Percentiles rank a stretch among this genome's conserved stretches.
phyloP scores from a whole-genome alignment of 2,329 filamentous ascomycete species.

The Xylaria sp. region DNA sequence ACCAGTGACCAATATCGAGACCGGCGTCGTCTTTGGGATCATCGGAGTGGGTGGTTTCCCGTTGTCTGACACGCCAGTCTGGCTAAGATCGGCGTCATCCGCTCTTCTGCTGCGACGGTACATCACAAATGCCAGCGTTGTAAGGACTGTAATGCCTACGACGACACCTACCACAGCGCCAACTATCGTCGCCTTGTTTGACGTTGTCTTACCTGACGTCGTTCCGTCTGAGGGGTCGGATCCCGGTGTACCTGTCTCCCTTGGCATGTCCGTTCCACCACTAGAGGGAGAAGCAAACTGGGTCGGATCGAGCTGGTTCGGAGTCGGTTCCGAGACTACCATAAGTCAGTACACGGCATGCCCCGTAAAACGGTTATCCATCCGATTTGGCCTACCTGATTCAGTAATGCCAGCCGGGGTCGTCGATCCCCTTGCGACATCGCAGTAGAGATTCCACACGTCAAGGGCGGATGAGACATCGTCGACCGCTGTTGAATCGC shows the following conservation, averaged over 20 bases:
- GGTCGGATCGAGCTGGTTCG: neutral
- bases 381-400: slow-evolving; percentile 23
- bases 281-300: neutral
- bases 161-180: slow-evolving; percentile 34
- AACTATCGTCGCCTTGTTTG: slow-evolving; percentile 27
- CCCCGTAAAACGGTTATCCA: neutral
- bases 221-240: slow-evolving; percentile 29
- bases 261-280: slow-evolving; percentile 8
- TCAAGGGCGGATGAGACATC: slow-evolving; percentile 43
- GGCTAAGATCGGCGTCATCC: neutral
- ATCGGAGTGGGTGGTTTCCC: neutral
- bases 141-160: slow-evolving; percentile 30
- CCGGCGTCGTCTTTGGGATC: neutral
- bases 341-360: slow-evolving; percentile 14
- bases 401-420: slow-evolving; percentile 38
- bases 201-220: slow-evolving; percentile 23
- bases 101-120: slow-evolving; percentile 21
- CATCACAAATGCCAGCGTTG: slow-evolving; percentile 35
- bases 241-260: slow-evolving; percentile 6
- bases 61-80: neutral
- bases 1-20: slow-evolving; percentile 22
- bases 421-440: slow-evolving; percentile 41
- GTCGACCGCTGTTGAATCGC: slow-evolving; percentile 39
- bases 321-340: slow-evolving; percentile 25
- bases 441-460: slow-evolving; percentile 46